Conservation (phyloP, 768 basidiomycete genomes). For the Trametes meyenii region DNA sequence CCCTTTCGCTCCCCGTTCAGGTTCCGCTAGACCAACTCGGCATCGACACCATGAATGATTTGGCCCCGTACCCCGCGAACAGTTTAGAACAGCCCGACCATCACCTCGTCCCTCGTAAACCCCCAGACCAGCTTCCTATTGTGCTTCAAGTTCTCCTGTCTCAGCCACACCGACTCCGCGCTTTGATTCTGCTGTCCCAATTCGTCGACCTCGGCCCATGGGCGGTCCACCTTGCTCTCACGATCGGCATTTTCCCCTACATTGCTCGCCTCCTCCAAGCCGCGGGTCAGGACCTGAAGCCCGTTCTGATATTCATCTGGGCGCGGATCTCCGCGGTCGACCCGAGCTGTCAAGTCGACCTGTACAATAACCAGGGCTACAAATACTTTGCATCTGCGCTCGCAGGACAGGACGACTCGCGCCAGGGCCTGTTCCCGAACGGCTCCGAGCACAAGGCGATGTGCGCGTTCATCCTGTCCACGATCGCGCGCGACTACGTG, state of each 20-base stretch:
- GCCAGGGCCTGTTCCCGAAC: conserved; percentile 72
- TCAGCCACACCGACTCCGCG: conserved; percentile 92
- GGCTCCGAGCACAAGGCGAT: conserved; percentile 95
- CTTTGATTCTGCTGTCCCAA: conserved; percentile 93
- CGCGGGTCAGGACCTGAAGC: conserved; percentile 91
- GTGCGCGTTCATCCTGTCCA: conserved; percentile 95
- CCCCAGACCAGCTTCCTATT: conserved; percentile 96
- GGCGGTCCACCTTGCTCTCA: conserved; percentile 95
- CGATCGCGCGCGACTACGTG: conserved; percentile 88
- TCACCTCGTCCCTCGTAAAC: conserved; percentile 81
- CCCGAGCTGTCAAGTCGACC: conserved; percentile 85
- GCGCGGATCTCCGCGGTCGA: conserved; percentile 97
- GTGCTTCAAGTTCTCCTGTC: conserved; percentile 97
- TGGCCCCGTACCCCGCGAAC: conserved; percentile 5
- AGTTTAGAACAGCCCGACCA: conserved; percentile 37
- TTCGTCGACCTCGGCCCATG: conserved; percentile 98
- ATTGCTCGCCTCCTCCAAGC: conserved; percentile 96
- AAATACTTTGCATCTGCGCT: conserved; percentile 85
- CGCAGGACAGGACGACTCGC: conserved; percentile 62
- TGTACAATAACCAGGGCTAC: conserved; percentile 82
- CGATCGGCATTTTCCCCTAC: conserved; percentile 98
- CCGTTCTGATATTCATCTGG: conserved; percentile 99
- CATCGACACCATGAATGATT: conserved; percentile 8
- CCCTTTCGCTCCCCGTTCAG: conserved; percentile 62
- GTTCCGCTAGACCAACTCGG: conserved; percentile 2